Evolutionary conservation across 129 eudicot genomes (phyloP).

Genomic region (Lonicera japonica): DNA sequence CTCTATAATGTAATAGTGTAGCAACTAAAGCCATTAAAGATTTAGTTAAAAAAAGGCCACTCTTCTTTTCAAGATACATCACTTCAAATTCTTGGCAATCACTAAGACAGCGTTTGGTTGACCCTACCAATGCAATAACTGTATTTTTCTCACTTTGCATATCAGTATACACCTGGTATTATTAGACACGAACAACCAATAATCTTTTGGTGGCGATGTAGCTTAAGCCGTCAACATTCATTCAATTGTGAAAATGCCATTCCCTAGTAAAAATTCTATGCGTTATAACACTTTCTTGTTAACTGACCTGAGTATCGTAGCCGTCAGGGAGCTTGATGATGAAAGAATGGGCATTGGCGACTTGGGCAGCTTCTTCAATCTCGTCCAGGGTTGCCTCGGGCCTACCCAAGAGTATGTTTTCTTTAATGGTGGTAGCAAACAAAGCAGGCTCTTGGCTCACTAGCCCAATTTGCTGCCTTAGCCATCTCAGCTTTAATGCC

Average conservation of each 20-base stretch:
- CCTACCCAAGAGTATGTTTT: conserved; percentile 91
- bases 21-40: conserved; percentile 18
- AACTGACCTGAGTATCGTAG: conserved; percentile 83
- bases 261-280: no score
- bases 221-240: no score
- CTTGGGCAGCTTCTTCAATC: conserved; percentile 90
- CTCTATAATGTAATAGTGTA: conserved; percentile 18
- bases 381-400: conserved; percentile 74
- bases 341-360: conserved; percentile 95
- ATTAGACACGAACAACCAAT: no score
- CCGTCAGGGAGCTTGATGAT: conserved; percentile 80
- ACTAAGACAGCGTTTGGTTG: not conserved
- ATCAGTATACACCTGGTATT: no score
- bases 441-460: conserved; percentile 99
- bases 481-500: conserved; percentile 76
- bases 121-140: no score
- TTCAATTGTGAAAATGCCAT: no score
- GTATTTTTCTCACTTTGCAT: no score
- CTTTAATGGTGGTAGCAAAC: conserved; percentile 93
- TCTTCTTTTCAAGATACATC: conserved; percentile 31
- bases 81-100: conserved; percentile 30
- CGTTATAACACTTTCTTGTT: no score
- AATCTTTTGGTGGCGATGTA: no score
- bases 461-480: conserved; percentile 89
- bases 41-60: conserved; percentile 16